These are phyloP conservation scores for Pythium aristosporum DNA, from an alignment of 352 stramenopile species.

Conservation along the genomic window DNA sequence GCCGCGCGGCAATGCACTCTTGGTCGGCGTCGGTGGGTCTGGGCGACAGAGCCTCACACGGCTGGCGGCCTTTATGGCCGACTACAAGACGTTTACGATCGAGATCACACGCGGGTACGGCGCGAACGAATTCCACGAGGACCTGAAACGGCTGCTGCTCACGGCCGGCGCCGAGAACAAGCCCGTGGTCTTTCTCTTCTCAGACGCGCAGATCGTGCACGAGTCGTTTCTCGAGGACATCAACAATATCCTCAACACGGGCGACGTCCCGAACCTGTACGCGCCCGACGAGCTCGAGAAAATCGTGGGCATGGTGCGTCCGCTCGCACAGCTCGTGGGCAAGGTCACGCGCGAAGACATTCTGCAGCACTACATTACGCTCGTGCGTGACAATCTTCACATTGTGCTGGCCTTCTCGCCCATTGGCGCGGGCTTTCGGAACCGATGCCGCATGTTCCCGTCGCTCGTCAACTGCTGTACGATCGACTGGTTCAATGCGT, in stretches of 20 bases:
- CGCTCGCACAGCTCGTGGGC: slow-evolving; percentile 68
- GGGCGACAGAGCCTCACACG: slow-evolving; percentile 91
- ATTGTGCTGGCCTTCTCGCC: slow-evolving; percentile 93
- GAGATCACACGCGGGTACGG: slow-evolving; percentile 93
- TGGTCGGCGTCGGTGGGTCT: slow-evolving; percentile 91
- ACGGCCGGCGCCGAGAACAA: slow-evolving; percentile 86
- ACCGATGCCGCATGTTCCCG: slow-evolving; percentile 93
- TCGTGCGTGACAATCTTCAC: slow-evolving; percentile 94
- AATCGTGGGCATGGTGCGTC: slow-evolving; percentile 84
- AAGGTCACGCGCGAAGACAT: slow-evolving; percentile 87
- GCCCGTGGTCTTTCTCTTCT: slow-evolving; percentile 92
- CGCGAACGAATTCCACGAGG: slow-evolving; percentile 90
- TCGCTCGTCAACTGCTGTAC: slow-evolving; percentile 94
- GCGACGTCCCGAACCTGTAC: slow-evolving; percentile 93
- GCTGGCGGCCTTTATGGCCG: slow-evolving; percentile 89
- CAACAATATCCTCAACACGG: slow-evolving; percentile 94
- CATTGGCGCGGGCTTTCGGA: slow-evolving; percentile 91
- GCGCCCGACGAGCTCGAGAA: slow-evolving; percentile 90
- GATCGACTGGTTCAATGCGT: slow-evolving; percentile 97
- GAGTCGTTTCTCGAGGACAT: slow-evolving; percentile 95
- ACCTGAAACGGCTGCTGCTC: slow-evolving; percentile 91
- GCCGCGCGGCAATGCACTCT: slow-evolving; percentile 88
- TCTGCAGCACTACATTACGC: slow-evolving; percentile 83
- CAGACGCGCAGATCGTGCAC: slow-evolving; percentile 91
- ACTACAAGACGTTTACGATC: slow-evolving; percentile 91